Base-by-base conservation (phyloP, 2,329 filamentous ascomycete genomes). In the Rugonectria rugulosa region DNA sequence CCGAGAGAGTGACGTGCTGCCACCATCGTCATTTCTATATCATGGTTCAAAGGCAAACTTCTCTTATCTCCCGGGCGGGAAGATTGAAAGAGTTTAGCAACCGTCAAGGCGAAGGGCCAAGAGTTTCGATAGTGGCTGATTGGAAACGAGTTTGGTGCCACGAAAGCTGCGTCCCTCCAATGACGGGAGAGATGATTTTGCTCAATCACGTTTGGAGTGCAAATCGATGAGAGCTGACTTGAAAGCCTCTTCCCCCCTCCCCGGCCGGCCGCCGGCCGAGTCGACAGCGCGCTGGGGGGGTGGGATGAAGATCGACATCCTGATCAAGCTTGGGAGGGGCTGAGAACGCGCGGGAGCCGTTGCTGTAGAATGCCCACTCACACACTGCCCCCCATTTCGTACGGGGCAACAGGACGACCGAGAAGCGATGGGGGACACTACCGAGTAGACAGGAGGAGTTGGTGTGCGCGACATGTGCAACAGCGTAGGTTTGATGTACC, bases 251-350 rank as follows among this genome's bases (percentile, higher is more conserved):
- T n/a, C n/a, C n/a, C n/a, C n/a, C n/a, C n/a, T n/a, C n/a, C n/a
- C n/a, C n/a, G n/a, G n/a, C n/a, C 44, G 51, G 31, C 51, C 31
- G 37, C 34, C 23, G 32, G 44, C 44, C 20, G n/a, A n/a, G n/a
- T n/a, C n/a, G n/a, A n/a, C n/a, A n/a, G n/a, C n/a, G n/a, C n/a
- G n/a, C n/a, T n/a, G n/a, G n/a, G n/a, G n/a, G 44, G 17, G 59
- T 46, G 45, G 57, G 60, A 60, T 56, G 57, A 64, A 53, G 63
- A 64, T 65, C 59, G 53, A 53, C 61, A 56, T 19, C 21, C 48
- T 36, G 40, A 46, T 27, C 45, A 56, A 19, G 24, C 32, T 31
- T 32, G 19, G 32, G 53, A 37, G 23, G 40, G 43, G 15, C n/a
- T n/a, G n/a, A 48, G 52, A 45, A 46, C 24, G 24, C 20, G 26